phyloP scores from a whole-genome alignment of 164 flowering plant genomes.

The Taxillus chinensis region DNA sequence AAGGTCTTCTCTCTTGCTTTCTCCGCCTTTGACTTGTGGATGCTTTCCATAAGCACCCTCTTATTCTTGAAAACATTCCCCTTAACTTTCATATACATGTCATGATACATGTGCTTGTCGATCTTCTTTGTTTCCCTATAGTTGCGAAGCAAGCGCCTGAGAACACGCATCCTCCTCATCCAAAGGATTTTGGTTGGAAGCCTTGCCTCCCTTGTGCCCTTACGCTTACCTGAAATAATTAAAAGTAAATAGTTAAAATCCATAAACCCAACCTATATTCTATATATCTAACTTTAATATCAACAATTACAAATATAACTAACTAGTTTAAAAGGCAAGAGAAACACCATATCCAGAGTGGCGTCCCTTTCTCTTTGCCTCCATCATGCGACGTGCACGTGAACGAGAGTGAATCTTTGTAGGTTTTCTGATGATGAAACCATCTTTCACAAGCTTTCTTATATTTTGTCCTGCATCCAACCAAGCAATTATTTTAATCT shows the following conservation, averaged over 20 bases:
- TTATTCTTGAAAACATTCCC: constrained; percentile 51
- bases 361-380: constrained; percentile 32
- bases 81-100: constrained; percentile 48
- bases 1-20: constrained; percentile 43
- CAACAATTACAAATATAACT: too few relatives aligned
- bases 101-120: constrained; percentile 45
- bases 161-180: constrained; percentile 41
- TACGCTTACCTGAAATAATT: constrained; percentile 24
- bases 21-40: constrained; percentile 46
- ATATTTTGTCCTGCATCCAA: constrained; percentile 24
- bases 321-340: not conserved
- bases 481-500: not conserved
- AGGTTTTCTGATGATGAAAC: constrained; percentile 34
- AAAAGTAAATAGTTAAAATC: not conserved
- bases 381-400: constrained; percentile 34
- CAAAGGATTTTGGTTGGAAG: constrained; percentile 31
- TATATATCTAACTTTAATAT: too few relatives aligned
- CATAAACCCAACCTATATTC: too few relatives aligned
- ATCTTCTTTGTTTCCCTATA: constrained; percentile 45
- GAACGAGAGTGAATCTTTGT: constrained; percentile 28
- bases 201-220: constrained; percentile 40
- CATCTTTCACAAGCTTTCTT: constrained; percentile 28
- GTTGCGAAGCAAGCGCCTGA: constrained; percentile 37
- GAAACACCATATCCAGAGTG: constrained; percentile 32
- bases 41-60: constrained; percentile 45